Conservation (phyloP, 495 filamentous ascomycete species). For the Parachaetomium inaequale region DNA sequence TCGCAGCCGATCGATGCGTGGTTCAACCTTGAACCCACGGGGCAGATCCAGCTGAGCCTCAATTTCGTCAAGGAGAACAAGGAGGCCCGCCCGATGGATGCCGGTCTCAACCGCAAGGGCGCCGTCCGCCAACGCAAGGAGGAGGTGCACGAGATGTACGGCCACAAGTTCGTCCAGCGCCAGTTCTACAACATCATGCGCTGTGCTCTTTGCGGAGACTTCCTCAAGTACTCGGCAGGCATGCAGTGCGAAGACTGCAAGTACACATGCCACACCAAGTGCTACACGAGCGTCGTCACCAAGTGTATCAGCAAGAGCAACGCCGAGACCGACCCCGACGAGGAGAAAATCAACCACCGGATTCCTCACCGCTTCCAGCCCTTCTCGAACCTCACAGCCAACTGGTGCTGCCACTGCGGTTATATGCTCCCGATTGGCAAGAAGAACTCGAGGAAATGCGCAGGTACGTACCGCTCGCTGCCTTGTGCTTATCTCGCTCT, state of each 20-base stretch:
- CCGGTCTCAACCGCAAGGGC: conserved; percentile 89
- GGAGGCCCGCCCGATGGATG: conserved; percentile 63
- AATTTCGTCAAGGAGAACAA: conserved; percentile 70
- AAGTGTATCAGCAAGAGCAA: conserved; percentile 99
- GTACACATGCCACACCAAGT: conserved; percentile 97
- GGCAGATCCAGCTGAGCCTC: conserved; percentile 76
- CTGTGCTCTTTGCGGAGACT: conserved; percentile 95
- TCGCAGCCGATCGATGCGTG: conserved; percentile 81
- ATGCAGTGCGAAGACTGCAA: conserved; percentile 99
- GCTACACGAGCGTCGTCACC: conserved; percentile 94
- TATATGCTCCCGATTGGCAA: conserved; percentile 96
- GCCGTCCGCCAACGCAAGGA: conserved; percentile 96
- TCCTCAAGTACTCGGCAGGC: conserved; percentile 95
- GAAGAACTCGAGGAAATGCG: conserved; percentile 88
- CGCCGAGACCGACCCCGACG: conserved; percentile 94
- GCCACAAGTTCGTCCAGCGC: conserved; percentile 95
- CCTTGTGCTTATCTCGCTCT: not conserved
- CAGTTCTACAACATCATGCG: conserved; percentile 99
- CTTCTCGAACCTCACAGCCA: conserved; percentile 94
- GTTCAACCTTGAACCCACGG: conserved; percentile 95
- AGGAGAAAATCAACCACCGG: conserved; percentile 98
- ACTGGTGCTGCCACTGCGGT: conserved; percentile 99
- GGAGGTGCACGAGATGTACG: conserved; percentile 95
- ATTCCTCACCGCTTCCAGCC: conserved; percentile 95
- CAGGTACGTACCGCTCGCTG: conserved; percentile 50